Base-by-base conservation (phyloP, 176 grass and related monocot genomes). In the Alopecurus myosuroides region DNA sequence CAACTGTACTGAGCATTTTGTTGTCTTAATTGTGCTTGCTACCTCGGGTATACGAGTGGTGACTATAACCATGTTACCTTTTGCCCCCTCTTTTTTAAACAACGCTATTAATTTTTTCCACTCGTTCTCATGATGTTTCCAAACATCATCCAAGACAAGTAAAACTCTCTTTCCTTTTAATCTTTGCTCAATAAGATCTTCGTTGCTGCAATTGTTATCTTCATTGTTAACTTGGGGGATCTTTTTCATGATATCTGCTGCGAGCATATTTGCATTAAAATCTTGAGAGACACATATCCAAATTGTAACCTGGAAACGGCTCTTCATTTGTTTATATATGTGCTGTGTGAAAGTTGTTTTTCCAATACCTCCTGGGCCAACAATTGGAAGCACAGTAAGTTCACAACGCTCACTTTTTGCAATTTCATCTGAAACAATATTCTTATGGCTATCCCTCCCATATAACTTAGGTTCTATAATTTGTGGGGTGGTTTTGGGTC, bases 381-480 rank as follows among this genome's bases (percentile, higher is more conserved):
- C 48, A 46, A 88, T 74, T 5, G 80, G 51, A 84, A 88, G 37
- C 31, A 88, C 73, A 14, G 26, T 44, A 42, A 88, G 56, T 34
- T 23, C 63, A 49, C 12, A 45, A 76, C 11, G 6, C 36, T 44
- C 9, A 66, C 6, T 28, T 5, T 9, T 11, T 34, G 31, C 15
- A 44, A 82, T 12, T 34, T 70, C 25, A 11, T 45, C 35, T 53
- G 82, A 5, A 64, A 82, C 19, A 23, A 3, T 26, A 6, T 69
- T 22, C 15, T n/a, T 77, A 11, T 75, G 69, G 30, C 68, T n/a
- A 18, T 83, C 35, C 57, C 86, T 84, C 20, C 86, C 86, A 20
- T 78, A 34, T 53, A 88, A 60, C 23, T 78, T 44, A 20, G 20
- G 55, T 42, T 80, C 55, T 33, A 20, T 53, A 10, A 76, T 76